Base-by-base conservation (phyloP, 495 filamentous ascomycete species). In the Cetradonia linearis region DNA sequence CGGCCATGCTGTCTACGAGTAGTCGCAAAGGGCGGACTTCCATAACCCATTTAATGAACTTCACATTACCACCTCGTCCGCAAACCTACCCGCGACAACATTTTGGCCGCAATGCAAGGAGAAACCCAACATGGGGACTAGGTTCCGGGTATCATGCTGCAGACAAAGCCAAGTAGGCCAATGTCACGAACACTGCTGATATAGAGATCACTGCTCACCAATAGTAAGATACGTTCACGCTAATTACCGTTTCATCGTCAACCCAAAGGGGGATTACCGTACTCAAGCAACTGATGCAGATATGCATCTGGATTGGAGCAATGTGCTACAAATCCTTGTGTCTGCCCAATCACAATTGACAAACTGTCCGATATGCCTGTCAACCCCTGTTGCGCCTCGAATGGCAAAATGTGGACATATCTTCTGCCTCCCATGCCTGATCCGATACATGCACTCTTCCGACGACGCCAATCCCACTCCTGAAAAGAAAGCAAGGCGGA, bases 381-480 rank as follows among this genome's bases (percentile, higher is more conserved):
- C 87, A 1, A 85, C 81, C 38, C 92, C 93, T 0, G 89, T 95
- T 7, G 93, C 93, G 5, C 92, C 93, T 31, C 86, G 94, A 59
- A 98, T 98, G 93, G 91, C 93, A 44, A 91, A 87, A 66, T 98
- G 93, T 69, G 93, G 93, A 16, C 93, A 98, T 69, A 96, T 98
- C 30, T 96, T 96, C 68, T 98, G 93, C 70, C 77, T 96, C 46
- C 87, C 93, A 14, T 98, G 93, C 70, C 75, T 97, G 38, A 86
- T 96, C 58, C 86, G 93, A 46, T 98, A 94, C 69, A 96, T 98
- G 92, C 89, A 94, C 66, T 86, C 90, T 8, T 81, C 77, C 2
- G 87, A 89, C 38, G 86, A 83, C 30, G 80, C 81, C 2, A 78
- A 82, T 20, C 77, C 75, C 6, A 61, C 77, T 3, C 80, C 78